Base-by-base conservation (phyloP, 2,329 filamentous ascomycete species). In the Colletotrichum cereale region DNA sequence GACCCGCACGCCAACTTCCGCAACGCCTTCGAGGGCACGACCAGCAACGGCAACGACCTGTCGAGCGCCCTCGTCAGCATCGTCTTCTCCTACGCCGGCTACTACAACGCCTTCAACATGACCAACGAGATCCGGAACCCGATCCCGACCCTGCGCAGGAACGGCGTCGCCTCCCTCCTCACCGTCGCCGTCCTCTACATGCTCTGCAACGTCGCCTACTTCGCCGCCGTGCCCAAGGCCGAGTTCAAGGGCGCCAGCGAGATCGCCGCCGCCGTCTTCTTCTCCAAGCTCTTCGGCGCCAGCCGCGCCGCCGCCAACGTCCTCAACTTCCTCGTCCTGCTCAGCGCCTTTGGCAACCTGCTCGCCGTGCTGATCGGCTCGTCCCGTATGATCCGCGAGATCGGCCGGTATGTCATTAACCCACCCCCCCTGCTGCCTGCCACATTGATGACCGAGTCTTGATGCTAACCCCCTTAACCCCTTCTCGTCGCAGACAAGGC, bases 71-170 rank as follows among this genome's bases (percentile, higher is more conserved):
- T 92, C 31, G 85, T 89, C 58, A 89, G 86, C 65, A 87, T 91
- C 61, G 84, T 87, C 36, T 90, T 89, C 70, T 87, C 88, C 0
- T 91, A 89, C 71, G 78, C 81, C 0, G 89, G 89, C 1, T 91
- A 86, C 71, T 80, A 83, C 14, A 91, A 91, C 73, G 87, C 88
- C 0, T 91, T 91, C 79, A 89, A 89, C 72, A 83, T 91, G 4
- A 86, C 88, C 67, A 90, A 90, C 63, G 89, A 91, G 78, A 86
- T 90, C 73, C 86, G 88, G 83, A 87, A 90, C 72, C 89, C 89
- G 0, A 82, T 91, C 38, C 86, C 84, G 40, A 86, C 85, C 0
- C 83, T 91, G 26, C 86, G 86, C 60, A 84, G 78, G 75, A 83
- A 84, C 71, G 88, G 84, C 8, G 82, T 84, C 2, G 75, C 85